Conservation (phyloP, 257 asterid genomes). For the Echium plantagineum region DNA sequence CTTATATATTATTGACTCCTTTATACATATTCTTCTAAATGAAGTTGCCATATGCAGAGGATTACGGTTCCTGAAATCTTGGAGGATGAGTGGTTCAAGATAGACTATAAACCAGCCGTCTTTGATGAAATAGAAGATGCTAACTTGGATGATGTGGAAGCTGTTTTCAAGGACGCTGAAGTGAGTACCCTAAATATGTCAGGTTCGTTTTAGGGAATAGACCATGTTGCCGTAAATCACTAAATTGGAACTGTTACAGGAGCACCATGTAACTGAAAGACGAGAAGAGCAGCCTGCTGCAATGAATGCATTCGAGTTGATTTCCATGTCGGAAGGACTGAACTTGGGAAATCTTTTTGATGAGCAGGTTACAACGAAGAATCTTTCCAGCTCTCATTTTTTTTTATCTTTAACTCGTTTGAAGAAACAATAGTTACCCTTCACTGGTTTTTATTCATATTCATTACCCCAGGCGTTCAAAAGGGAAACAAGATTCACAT, state of each 20-base stretch:
- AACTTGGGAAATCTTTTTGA: slow-evolving; percentile 77
- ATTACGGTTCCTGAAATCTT: slow-evolving; percentile 56
- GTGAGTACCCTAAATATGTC: slow-evolving; percentile 22
- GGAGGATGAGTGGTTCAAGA: slow-evolving; percentile 85
- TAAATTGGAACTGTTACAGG: slow-evolving; percentile 27
- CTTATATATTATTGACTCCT: no score
- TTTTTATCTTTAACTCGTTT: no score
- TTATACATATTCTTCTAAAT: not conserved
- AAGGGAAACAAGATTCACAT: slow-evolving; percentile 81
- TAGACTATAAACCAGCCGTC: slow-evolving; percentile 62
- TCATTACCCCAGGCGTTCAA: slow-evolving; percentile 48
- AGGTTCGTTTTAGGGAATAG: not conserved
- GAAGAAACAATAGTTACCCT: not conserved
- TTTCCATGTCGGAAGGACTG: slow-evolving; percentile 90
- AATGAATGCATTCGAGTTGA: slow-evolving; percentile 92
- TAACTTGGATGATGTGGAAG: slow-evolving; percentile 88
- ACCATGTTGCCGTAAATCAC: slow-evolving; percentile 3
- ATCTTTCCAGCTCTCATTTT: not conserved
- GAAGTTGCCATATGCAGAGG: slow-evolving; percentile 36
- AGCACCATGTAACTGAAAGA: slow-evolving; percentile 69
- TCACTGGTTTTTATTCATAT: slow-evolving; percentile 1
- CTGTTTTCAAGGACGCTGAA: slow-evolving; percentile 78
- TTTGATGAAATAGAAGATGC: slow-evolving; percentile 69
- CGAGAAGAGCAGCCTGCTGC: slow-evolving; percentile 66
- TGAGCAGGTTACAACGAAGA: slow-evolving; percentile 41